A percentile compares a stretch with the other conserved stretches of the same genome.
phyloP scores from a whole-genome alignment of 805 yeast species.

The Metschnikowia chrysomelidarum region DNA sequence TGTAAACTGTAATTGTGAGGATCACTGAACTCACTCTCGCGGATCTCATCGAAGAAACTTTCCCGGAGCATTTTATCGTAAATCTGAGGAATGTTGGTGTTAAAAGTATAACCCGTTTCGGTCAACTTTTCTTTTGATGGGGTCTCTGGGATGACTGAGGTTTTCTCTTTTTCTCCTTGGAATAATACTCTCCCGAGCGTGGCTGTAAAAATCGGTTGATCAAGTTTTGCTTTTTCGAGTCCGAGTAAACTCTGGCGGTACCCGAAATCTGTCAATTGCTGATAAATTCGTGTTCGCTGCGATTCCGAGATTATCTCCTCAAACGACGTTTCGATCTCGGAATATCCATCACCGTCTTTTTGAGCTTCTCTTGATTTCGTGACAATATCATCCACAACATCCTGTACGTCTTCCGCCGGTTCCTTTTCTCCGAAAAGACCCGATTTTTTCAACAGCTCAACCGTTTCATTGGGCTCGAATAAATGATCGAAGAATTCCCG shows the following conservation, averaged over 20 bases:
- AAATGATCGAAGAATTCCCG: slow-evolving; percentile 6
- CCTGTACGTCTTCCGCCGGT: slow-evolving; percentile 3
- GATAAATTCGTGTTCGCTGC: slow-evolving; percentile 23
- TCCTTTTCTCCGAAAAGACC: slow-evolving; percentile 3
- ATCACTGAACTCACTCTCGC: slow-evolving; percentile 18
- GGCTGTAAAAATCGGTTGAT: slow-evolving; percentile 31
- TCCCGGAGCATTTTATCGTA: slow-evolving; percentile 32
- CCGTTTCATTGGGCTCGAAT: slow-evolving; percentile 17
- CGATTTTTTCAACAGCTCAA: slow-evolving; percentile 8
- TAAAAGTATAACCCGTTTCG: slow-evolving; percentile 25
- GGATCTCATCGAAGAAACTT: slow-evolving; percentile 23
- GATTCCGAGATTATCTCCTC: slow-evolving; percentile 1
- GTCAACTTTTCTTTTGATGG: slow-evolving; percentile 1
- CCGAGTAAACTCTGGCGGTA: slow-evolving; percentile 26
- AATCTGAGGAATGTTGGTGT: slow-evolving; percentile 31
- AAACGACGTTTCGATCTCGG: not conserved
- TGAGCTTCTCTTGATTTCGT: slow-evolving; percentile 1
- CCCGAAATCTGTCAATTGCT: slow-evolving; percentile 25
- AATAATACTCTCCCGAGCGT: slow-evolving; percentile 42
- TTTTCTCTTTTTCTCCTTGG: slow-evolving; percentile 13
- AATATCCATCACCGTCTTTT: not conserved
- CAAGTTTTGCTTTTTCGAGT: slow-evolving; percentile 16
- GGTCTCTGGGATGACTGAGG: slow-evolving; percentile 1
- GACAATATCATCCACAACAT: slow-evolving; percentile 4
- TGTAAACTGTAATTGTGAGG: slow-evolving; percentile 38